Percentiles rank a stretch among this genome's conserved stretches.
These are phyloP conservation scores for Fusarium bactridioides DNA, from an alignment of 2,329 filamentous ascomycete species.

Conservation along the genomic window DNA sequence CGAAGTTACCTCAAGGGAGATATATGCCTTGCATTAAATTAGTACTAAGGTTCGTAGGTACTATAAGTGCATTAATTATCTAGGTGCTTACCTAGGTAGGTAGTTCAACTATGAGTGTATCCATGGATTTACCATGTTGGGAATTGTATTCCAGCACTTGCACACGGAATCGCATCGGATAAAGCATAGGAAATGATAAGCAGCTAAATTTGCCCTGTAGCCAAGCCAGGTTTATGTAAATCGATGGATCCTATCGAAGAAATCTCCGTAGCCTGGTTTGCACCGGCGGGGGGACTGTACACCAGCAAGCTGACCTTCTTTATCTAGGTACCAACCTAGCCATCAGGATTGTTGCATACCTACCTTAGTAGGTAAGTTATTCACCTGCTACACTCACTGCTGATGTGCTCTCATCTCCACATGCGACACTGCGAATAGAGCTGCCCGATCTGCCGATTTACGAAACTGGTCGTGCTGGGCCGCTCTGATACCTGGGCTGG, in stretches of 20 bases:
- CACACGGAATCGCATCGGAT: not conserved
- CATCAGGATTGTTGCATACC: not conserved
- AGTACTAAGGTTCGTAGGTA: not conserved
- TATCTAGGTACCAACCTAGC: not conserved
- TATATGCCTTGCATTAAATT: not conserved
- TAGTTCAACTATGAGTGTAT: not conserved
- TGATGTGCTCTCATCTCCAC: not conserved
- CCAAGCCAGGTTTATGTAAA: not conserved
- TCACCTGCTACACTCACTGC: not conserved
- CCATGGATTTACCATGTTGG: not conserved
- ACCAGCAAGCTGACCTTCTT: not conserved
- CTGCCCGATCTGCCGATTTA: not conserved
- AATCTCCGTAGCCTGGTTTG: conserved; percentile 31
- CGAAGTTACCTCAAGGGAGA: not conserved
- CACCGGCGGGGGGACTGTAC: not conserved
- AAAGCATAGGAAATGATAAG: conserved; percentile 6
- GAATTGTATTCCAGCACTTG: not conserved
- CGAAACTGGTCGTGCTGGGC: not conserved
- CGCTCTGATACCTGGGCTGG: not conserved
- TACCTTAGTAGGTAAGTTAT: not conserved
- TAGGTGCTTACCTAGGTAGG: too few relatives aligned
- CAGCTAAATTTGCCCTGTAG: conserved; percentile 4
- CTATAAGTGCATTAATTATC: not conserved
- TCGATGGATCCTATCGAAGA: conserved; percentile 18
- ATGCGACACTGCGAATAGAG: not conserved